phyloP scores from a whole-genome alignment of 768 basidiomycete species.

The Boletus subparvulus region DNA sequence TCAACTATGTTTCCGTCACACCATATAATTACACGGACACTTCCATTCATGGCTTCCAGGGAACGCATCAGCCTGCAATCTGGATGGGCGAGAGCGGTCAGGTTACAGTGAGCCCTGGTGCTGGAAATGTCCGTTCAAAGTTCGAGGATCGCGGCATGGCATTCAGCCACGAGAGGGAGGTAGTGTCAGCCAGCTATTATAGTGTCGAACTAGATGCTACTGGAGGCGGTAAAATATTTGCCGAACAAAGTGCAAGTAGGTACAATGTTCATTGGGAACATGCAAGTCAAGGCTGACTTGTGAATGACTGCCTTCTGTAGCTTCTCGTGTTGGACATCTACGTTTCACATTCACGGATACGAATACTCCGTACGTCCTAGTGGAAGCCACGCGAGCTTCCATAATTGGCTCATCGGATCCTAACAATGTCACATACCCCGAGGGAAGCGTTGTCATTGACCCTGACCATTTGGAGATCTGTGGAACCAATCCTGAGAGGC shows the following conservation, averaged over 20 bases:
- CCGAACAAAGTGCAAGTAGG: slow-evolving; percentile 65
- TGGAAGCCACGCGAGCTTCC: slow-evolving; percentile 66
- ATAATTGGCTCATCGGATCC: slow-evolving; percentile 54
- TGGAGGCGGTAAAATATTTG: slow-evolving; percentile 49
- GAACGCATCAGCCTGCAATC: slow-evolving; percentile 81
- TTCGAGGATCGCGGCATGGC: slow-evolving; percentile 61
- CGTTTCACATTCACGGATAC: slow-evolving; percentile 61
- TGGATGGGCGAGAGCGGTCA: slow-evolving; percentile 86
- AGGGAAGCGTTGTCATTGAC: slow-evolving; percentile 50
- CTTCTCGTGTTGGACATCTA: slow-evolving; percentile 74
- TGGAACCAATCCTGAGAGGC: slow-evolving; percentile 65
- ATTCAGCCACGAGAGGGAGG: slow-evolving; percentile 53
- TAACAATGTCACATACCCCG: slow-evolving; percentile 50
- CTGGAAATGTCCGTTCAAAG: slow-evolving; percentile 45
- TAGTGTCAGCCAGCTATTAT: slow-evolving; percentile 55
- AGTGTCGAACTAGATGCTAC: slow-evolving; percentile 54
- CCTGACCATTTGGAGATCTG: slow-evolving; percentile 48
- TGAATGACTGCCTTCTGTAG: slow-evolving; percentile 32
- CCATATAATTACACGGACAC: slow-evolving; percentile 67
- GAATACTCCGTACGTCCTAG: slow-evolving; percentile 53
- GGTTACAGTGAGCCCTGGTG: slow-evolving; percentile 59
- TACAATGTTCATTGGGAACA: slow-evolving; percentile 2
- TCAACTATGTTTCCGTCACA: slow-evolving; percentile 72
- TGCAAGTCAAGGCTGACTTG: neutral
- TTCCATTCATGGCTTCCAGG: slow-evolving; percentile 71